Evolutionary conservation across 2,329 filamentous ascomycete genomes (phyloP), one percentile per base, ranked within the genome.

Genomic region (Boeremia lycopersici): DNA sequence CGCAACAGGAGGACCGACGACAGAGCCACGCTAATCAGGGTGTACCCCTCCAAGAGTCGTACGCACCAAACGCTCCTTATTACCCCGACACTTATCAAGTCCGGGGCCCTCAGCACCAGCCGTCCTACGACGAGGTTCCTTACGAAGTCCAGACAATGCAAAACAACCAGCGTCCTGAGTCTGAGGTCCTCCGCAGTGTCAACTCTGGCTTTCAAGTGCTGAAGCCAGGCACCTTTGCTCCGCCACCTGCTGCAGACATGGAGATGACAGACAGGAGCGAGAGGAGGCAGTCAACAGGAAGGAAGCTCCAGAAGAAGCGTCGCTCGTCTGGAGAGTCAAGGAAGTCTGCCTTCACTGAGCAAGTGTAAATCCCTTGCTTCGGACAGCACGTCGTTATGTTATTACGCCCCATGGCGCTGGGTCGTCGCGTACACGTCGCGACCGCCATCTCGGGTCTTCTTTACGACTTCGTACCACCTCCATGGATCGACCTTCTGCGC

Each of bases 291-390:
- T 74, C 74, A 6, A 51, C 47, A 12, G 53, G 47, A 35, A 74
- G 69, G 51, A 75, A 73, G 55, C 69, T 79, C 3, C 76, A 78
- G 55, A 80, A 79, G 70, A 78, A 77, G 57, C 68, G 74, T 17
- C 68, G 67, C 54, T 64, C 69, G 30, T 74, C 72, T 26, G 53
- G 54, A 23, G 60, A 59, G 13, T 73, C 71, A 26, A 61, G 69
- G 31, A 63, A 64, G 28, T 74, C 72, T n/a, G 68, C 70, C 42
- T 76, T 76, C 48, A 60, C 67, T 8, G 73, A 76, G 58, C 70
- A 74, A 61, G 68, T 75, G 17, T 75, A 64, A 67, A 33, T 28
- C 48, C 61, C 59, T 64, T 63, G 49, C 61, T 56, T 60, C 19
- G 39, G 15, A 48, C 51, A 26, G 44, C 23, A 56, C 54, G 62